Evolutionary conservation across 495 filamentous ascomycete species (phyloP), one percentile per base, ranked within the genome.

Genomic region (Aspergillus mulundensis): DNA sequence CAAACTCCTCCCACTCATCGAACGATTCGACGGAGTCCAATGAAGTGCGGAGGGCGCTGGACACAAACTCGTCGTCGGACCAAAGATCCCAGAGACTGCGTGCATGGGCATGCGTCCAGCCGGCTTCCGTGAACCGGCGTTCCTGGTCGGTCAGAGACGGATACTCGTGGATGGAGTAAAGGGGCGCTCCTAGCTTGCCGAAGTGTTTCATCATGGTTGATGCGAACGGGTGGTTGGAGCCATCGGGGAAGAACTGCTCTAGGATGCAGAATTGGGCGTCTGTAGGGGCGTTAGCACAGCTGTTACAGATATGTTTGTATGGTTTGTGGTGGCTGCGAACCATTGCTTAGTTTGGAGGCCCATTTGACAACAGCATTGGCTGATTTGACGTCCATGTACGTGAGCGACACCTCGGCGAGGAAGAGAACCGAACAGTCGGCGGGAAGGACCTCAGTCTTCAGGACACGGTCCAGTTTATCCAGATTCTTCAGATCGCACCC

Each of bases 1-100:
- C 88, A 66, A 96, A 90, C 59, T 97, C 92, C 70, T 97, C 92
- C 90, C 90, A 96, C 71, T 97, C 91, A 69, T 97, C 92, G 66
- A 97, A 96, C 18, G 86, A 84, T 66, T 96, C 92, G 25, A 88
- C 66, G 0, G 64, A 63, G 55, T 95, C 87, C 20, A 96, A 69
- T 21, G 64, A 61, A 15, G 60, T 67, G 51, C 86, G 77, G 43
- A 87, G 77, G 0, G 74, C 71, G 1, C 75, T 61, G 3, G 74
- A 70, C 16, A 95, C 62, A 59, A 89, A 87, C 10, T 68, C 70
- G 3, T 82, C 70, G 55, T 86, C 79, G 15, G 78, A 81, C 92
- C 92, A 97, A 20, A 93, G 73, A 54, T 88, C 81, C 84, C 90
- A 92, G 3, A 96, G 76, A 62, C 78, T 86, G 62, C 74, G 72